A percentile compares a stretch with the other conserved stretches of the same genome.
phyloP scores from a whole-genome alignment of 768 basidiomycete species.

The Kwoniella dendrophila region DNA sequence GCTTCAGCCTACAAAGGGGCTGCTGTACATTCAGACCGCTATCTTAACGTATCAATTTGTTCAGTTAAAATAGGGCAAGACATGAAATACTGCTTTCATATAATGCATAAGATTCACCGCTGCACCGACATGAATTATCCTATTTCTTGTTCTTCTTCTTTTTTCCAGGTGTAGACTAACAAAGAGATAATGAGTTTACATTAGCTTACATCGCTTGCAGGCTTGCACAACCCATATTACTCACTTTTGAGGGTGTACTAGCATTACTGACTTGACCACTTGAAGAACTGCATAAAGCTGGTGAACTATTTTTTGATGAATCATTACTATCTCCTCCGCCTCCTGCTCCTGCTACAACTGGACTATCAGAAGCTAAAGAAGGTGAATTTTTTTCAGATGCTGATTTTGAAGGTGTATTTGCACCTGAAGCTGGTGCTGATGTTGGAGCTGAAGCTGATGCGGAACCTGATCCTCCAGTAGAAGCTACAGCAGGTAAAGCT shows the following conservation, averaged over 20 bases:
- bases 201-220: neutral
- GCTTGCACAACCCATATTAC: neutral
- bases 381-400: neutral
- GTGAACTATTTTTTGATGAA: slow-evolving; percentile 16
- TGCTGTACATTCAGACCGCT: too few species aligned
- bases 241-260: slow-evolving; percentile 31
- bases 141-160: slow-evolving; percentile 53
- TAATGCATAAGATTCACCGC: neutral
- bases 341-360: neutral
- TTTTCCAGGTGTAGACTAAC: slow-evolving; percentile 36
- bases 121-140: neutral
- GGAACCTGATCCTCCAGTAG: too few species aligned
- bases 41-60: too few species aligned
- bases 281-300: slow-evolving; percentile 2
- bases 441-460: neutral
- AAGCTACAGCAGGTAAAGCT: slow-evolving; percentile 5
- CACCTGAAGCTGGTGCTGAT: slow-evolving; percentile 3
- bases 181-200: neutral
- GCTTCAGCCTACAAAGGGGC: too few species aligned
- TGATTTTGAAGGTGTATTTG: slow-evolving; percentile 2
- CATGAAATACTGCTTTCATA: too few species aligned
- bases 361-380: slow-evolving; percentile 8
- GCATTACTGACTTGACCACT: slow-evolving; percentile 14
- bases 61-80: too few species aligned
- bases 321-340: neutral